Conservation (phyloP, 257 asterid species). For the Agastache rugosa region DNA sequence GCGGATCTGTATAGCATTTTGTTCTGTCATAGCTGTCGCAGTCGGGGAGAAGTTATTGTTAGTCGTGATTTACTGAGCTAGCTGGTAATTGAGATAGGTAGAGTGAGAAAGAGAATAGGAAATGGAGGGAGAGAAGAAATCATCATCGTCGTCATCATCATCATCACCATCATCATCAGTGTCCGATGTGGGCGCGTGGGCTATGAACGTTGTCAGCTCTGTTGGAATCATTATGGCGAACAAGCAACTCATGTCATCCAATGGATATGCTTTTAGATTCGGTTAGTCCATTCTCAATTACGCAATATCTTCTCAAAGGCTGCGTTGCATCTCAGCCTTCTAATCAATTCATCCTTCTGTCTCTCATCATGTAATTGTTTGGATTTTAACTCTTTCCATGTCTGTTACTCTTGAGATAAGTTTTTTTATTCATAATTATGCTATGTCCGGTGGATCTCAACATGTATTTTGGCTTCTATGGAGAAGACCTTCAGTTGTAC, state of each 20-base stretch:
- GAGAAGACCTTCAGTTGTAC: not conserved
- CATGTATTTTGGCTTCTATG: conserved; percentile 16
- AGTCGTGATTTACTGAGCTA: conserved; percentile 6
- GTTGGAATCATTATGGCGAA: conserved; percentile 97
- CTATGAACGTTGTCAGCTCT: conserved; percentile 91
- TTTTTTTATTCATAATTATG: not conserved
- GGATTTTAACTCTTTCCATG: conserved; percentile 9
- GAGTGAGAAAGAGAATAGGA: conserved; percentile 27
- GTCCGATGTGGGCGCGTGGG: conserved; percentile 98
- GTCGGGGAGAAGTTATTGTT: conserved; percentile 9
- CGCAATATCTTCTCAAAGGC: not conserved
- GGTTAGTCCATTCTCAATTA: conserved; percentile 54
- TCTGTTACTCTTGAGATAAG: conserved; percentile 11
- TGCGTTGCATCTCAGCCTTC: conserved; percentile 29
- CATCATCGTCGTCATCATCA: conserved; percentile 31
- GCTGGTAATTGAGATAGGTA: conserved; percentile 29
- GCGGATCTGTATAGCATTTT: conserved; percentile 42
- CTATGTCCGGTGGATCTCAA: conserved; percentile 27
- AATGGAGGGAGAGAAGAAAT: conserved; percentile 85
- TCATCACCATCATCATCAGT: conserved; percentile 47
- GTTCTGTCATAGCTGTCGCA: not conserved
- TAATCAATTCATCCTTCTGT: not conserved
- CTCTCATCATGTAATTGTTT: not conserved
- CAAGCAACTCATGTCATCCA: conserved; percentile 88
- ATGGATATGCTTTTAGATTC: conserved; percentile 79